Conservation (phyloP, 345 rosid species). For the Murraya koenigii region DNA sequence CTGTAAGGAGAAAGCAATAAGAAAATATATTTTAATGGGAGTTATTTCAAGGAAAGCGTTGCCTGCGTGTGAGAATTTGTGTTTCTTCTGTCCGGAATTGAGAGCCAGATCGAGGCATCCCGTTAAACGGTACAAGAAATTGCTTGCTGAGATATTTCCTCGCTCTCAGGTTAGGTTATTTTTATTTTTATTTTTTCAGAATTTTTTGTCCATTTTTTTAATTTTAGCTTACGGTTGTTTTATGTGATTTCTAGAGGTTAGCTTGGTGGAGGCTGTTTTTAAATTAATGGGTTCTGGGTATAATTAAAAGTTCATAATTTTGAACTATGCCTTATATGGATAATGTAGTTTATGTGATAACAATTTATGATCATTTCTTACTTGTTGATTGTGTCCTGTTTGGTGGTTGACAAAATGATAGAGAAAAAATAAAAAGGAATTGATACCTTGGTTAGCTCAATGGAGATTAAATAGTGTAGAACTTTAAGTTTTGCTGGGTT, state of each 20-base stretch:
- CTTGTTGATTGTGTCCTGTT: background rate
- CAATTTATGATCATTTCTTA: background rate
- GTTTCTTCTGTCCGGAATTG: slow-evolving; percentile 59
- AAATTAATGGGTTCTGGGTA: background rate
- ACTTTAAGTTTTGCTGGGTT: background rate
- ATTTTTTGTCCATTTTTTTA: background rate
- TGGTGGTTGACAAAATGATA: slow-evolving; percentile 7
- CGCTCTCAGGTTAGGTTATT: slow-evolving; percentile 42
- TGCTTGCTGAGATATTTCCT: slow-evolving; percentile 61
- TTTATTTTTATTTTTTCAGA: background rate
- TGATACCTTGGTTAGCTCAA: background rate
- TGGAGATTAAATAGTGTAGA: background rate
- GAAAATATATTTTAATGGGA: slow-evolving; percentile 26
- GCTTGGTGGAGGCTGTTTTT: background rate
- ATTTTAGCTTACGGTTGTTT: background rate
- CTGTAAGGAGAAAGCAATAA: background rate
- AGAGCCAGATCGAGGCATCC: slow-evolving; percentile 77
- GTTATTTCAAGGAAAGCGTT: slow-evolving; percentile 44
- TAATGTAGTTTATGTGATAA: background rate
- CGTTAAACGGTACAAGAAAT: slow-evolving; percentile 64
- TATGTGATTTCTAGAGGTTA: background rate
- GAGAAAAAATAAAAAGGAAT: background rate
- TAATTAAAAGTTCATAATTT: background rate
- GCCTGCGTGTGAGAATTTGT: slow-evolving; percentile 56
- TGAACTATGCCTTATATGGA: background rate